A percentile compares a stretch with the other conserved stretches of the same genome.
Conservation (phyloP, 75 land plant species). For the Cryptomeria japonica region DNA sequence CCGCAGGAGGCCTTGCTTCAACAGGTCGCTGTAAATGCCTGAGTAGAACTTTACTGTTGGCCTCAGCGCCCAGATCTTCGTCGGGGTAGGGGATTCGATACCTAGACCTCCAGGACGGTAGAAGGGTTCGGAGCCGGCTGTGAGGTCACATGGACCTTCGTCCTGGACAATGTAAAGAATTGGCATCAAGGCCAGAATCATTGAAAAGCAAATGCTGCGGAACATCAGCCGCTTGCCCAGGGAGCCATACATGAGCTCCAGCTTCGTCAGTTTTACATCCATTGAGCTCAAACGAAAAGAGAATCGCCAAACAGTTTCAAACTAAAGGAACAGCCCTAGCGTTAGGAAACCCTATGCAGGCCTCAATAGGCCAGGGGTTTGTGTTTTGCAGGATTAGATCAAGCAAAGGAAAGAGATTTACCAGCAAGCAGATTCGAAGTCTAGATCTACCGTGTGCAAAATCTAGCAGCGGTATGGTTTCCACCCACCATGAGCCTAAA, state of each 20-base stretch:
- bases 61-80: neutral
- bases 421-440: neutral
- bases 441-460: conserved; percentile 23
- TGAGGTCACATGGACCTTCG: neutral
- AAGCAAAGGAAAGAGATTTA: conserved; percentile 12
- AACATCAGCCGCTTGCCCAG: too few relatives aligned
- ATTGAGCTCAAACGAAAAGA: neutral
- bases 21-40: neutral
- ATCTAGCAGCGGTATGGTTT: conserved; percentile 32
- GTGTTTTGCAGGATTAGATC: neutral
- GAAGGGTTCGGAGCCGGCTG: neutral
- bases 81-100: neutral
- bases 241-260: too few relatives aligned
- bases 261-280: neutral
- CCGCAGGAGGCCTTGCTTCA: conserved; percentile 9
- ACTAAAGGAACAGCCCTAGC: neutral
- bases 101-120: neutral
- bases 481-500: conserved; percentile 24
- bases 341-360: neutral
- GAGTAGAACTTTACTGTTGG: neutral
- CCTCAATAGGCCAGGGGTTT: neutral
- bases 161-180: conserved; percentile 4
- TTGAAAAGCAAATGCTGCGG: neutral
- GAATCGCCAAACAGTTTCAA: neutral
- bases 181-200: neutral